phyloP scores from a whole-genome alignment of 352 stramenopile genomes.

The Phytophthora fragariae region DNA sequence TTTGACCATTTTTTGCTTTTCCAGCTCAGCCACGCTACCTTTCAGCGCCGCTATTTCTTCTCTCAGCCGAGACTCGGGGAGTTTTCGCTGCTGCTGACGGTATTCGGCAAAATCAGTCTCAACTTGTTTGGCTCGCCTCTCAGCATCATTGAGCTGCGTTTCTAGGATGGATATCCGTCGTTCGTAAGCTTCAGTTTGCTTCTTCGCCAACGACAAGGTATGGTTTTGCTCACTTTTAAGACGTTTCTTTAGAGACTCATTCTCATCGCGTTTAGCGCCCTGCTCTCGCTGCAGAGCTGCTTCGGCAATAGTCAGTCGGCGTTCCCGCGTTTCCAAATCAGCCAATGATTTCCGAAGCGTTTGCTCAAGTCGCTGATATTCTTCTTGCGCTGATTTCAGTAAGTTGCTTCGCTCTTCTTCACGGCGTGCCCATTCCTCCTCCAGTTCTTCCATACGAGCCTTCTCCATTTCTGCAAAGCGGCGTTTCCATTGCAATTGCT shows the following conservation, averaged over 20 bases:
- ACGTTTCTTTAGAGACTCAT: slow-evolving; percentile 55
- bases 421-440: slow-evolving; percentile 79
- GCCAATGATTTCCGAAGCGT: slow-evolving; percentile 60
- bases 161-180: slow-evolving; percentile 52
- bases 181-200: slow-evolving; percentile 63
- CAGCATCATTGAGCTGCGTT: slow-evolving; percentile 50
- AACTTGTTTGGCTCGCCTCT: slow-evolving; percentile 59
- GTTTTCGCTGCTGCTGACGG: slow-evolving; percentile 73
- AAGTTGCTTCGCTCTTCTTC: slow-evolving; percentile 77
- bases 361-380: slow-evolving; percentile 79
- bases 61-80: slow-evolving; percentile 70
- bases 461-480: slow-evolving; percentile 65
- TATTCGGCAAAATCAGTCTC: slow-evolving; percentile 79
- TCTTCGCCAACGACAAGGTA: slow-evolving; percentile 57
- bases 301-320: slow-evolving; percentile 63
- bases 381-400: slow-evolving; percentile 56
- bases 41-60: slow-evolving; percentile 77
- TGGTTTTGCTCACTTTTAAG: slow-evolving; percentile 76
- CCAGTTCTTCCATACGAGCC: slow-evolving; percentile 74
- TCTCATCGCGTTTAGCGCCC: slow-evolving; percentile 62
- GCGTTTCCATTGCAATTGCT: slow-evolving; percentile 65
- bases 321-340: slow-evolving; percentile 70
- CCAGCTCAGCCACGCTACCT: slow-evolving; percentile 60
- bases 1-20: slow-evolving; percentile 64
- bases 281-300: slow-evolving; percentile 64